Base-by-base conservation (phyloP, 2,329 filamentous ascomycete genomes). In the Orbilia blumenaviensis region DNA sequence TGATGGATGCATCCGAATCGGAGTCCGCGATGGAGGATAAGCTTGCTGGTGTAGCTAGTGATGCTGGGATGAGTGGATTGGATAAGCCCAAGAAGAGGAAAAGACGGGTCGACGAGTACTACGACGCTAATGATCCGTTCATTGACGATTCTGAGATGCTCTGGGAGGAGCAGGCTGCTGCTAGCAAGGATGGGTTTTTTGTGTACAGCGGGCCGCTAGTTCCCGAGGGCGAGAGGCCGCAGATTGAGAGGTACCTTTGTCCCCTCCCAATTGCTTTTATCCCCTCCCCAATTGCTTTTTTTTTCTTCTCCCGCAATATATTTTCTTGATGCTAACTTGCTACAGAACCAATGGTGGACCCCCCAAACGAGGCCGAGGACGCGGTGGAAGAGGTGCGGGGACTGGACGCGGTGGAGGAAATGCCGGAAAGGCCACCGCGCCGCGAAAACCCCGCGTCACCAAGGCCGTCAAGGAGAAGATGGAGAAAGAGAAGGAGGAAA, bases 131-230 rank as follows among this genome's bases (percentile, higher is more conserved):
- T 54, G 92, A 94, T 80, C 91, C 91, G 63, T 94, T 94, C 83
- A 89, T 94, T 67, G 95, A 99, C 81, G 95, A 99, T 81, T 96
- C 93, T 0, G 95, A 99, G 82, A 83, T 97, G 81, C 87, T 96
- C 0, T 98, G 94, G 94, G 93, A 98, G 83, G 93, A 96, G 81
- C 92, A 96, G 82, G 94, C 94, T 5, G 93, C 94, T 3, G 94
- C 95, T 52, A 94, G 92, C 79, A 92, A 94, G 80, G 95, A 98
- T 82, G 95, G 95, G 0, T 99, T 98, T 85, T 99, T 98, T 82
- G 95, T 99, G 0, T 99, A 97, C 83, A 96, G 92, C 76, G 95
- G 95, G 2, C 94, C 94, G 7, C 85, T 99, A 52, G 88, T 98
- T 21, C 91, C 91, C 3, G 93, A 96, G 83, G 92, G 90, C 21